Evolutionary conservation across 2,329 filamentous ascomycete species (phyloP), one percentile per base, ranked within the genome.

Genomic region (Cladosporium colombiae): DNA sequence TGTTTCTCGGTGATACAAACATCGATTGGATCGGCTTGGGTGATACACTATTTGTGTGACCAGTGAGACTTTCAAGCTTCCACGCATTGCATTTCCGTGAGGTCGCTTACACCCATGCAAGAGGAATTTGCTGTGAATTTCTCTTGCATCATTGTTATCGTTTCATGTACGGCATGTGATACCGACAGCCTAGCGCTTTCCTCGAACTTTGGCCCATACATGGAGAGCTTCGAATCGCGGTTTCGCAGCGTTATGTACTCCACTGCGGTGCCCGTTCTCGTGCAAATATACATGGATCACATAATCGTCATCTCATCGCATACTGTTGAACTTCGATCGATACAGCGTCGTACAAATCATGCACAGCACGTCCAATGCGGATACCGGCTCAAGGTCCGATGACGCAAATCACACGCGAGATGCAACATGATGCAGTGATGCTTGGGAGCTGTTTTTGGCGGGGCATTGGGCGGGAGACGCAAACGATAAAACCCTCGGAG

Each of bases 1-100:
- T 46, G 56, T 60, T 65, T n/a, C 27, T 65, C 5, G 64, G 27
- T 11, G 64, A 65, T 7, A 21, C 31, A 1, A 61, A 53, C 14
- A 55, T 65, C 16, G 64, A 65, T 27, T 65, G 64, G 64, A 65
- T 65, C n/a, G 64, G 56, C 21, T 56, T 59, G 44, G 35, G 57
- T 21, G 57, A 61, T 62, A 56, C 27, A 8, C 4, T 62, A 2
- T 33, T 46, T 13, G 31, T 40, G 31, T 57, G 23, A 57, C 21
- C 25, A 18, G 4, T 11, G 3, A 46, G n/a, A 46, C 1, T 21
- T 8, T 21, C 7, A 21, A 13, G 8, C n/a, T 21, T 46, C 10
- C 3, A 21, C 40, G 5, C n/a, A 0, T 21, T 7, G 7, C 2
- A 13, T 21, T 4, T 21, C 10, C 18, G 37, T 21, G n/a, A 21